Percentiles rank a stretch among this genome's conserved stretches.
These are phyloP conservation scores for Penicillium salamii DNA, from an alignment of 495 filamentous ascomycete genomes.

Conservation along the genomic window DNA sequence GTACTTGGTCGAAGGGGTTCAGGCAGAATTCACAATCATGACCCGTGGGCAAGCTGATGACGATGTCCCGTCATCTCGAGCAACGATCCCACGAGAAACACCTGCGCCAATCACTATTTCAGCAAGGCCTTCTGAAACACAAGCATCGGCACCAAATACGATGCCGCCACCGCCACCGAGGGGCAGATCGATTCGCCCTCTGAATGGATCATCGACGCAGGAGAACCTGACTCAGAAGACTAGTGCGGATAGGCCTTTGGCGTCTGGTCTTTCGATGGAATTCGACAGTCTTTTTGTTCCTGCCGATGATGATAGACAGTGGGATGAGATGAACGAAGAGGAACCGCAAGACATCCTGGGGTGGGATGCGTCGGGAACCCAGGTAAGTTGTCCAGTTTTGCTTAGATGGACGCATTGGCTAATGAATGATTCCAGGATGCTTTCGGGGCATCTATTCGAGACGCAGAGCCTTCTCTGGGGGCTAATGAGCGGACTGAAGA, in stretches of 20 bases:
- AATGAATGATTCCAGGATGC: slow-evolving; percentile 21
- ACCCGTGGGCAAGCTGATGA: slow-evolving; percentile 75
- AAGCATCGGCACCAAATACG: slow-evolving; percentile 11
- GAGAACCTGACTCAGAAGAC: slow-evolving; percentile 22
- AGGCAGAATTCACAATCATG: slow-evolving; percentile 90
- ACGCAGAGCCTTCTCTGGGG: slow-evolving; percentile 21
- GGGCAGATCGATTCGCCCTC: slow-evolving; percentile 31
- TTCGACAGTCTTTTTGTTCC: slow-evolving; percentile 77
- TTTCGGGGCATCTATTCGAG: slow-evolving; percentile 33
- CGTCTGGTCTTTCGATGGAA: slow-evolving; percentile 54
- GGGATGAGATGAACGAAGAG: slow-evolving; percentile 77
- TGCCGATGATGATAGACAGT: slow-evolving; percentile 68
- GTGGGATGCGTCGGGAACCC: slow-evolving; percentile 72
- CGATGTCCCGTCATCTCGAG: slow-evolving; percentile 34
- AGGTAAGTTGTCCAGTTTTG: slow-evolving; percentile 21
- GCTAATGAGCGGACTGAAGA: not conserved
- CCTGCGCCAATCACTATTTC: slow-evolving; percentile 19
- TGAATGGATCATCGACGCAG: slow-evolving; percentile 35
- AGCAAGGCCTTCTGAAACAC: slow-evolving; percentile 9
- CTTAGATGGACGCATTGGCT: not conserved
- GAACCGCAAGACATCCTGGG: slow-evolving; percentile 71
- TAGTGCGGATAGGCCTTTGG: slow-evolving; percentile 47
- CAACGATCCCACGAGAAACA: slow-evolving; percentile 28
- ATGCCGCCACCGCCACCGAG: slow-evolving; percentile 35
- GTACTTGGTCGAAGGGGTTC: slow-evolving; percentile 71